Evolutionary conservation across 805 yeast species (phyloP), one percentile per base, ranked within the genome.

Genomic region (Saccharomycopsis babjevae): DNA sequence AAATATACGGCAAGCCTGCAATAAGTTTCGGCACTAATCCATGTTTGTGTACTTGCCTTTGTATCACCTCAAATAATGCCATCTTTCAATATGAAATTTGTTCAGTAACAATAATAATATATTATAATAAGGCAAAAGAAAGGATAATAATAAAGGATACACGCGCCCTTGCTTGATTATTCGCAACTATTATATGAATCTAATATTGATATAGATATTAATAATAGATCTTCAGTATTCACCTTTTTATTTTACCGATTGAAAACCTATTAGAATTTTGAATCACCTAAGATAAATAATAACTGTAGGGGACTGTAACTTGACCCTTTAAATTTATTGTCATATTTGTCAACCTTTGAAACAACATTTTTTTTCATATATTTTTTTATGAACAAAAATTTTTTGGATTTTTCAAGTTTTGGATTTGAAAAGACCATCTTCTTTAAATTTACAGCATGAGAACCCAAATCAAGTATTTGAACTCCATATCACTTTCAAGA

Each of bases 11-110:
- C 15, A 83, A 68, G 3, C 70, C 65, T 28, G 72, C 70, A 16
- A 81, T 70, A 10, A 81, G 63, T 61, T 75, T 77, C 43, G 81
- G 80, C n/a, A 80, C 66, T 13, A 80, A 65, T 1, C 83, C 84
- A 54, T 74, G 68, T 54, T 74, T 75, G 32, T 78, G 70, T 13
- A 80, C 68, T 28, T 71, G 69, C 58, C 81, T 72, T 58, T 80
- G 80, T 1, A 81, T 52, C 4, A 72, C 70, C 57, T 78, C 82
- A 36, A 80, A 66, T 28, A 80, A 68, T 2, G 83, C 80, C 84
- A 80, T 80, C 25, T 13, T 58, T 16, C 28, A 18, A 5, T 18
- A 20, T 8, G 18, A 15, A 4, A 8, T 42, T 42, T 18, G 28
- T 20, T 18, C n/a, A 7, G 10, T 34, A 34, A 4, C 5, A 34